These are phyloP conservation scores for Pseudisothecium myosuroides DNA, from an alignment of 225 moss, liverwort and hornwort genomes.

Conservation along the genomic window DNA sequence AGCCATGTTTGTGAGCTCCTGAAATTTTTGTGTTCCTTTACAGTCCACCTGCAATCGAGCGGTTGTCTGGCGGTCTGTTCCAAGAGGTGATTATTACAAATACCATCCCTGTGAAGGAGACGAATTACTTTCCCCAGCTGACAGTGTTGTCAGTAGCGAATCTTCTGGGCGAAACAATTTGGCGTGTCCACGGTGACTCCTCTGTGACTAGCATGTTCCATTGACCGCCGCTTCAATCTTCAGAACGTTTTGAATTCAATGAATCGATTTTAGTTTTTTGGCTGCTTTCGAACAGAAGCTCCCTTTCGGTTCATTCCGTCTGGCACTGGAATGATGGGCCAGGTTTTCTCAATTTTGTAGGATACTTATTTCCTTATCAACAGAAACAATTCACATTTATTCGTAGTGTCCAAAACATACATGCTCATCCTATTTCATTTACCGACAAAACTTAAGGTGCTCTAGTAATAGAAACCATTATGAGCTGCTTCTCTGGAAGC, in stretches of 20 bases:
- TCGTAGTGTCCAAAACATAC: not conserved
- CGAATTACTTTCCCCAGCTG: constrained; percentile 71
- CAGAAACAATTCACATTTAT: not conserved
- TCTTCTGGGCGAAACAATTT: constrained; percentile 89
- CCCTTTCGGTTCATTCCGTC: constrained; percentile 21
- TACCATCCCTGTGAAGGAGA: constrained; percentile 67
- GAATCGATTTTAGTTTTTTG: not conserved
- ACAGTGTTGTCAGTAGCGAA: constrained; percentile 86
- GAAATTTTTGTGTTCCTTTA: not conserved
- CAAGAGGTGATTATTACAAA: constrained; percentile 90
- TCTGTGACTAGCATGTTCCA: constrained; percentile 80
- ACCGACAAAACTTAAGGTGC: not conserved
- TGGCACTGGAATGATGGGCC: constrained; percentile 29
- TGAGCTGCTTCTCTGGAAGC: not conserved
- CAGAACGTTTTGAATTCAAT: not conserved
- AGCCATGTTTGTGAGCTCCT: not conserved
- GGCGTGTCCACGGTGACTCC: constrained; percentile 90
- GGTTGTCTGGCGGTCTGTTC: constrained; percentile 75
- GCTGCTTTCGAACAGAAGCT: constrained; percentile 23
- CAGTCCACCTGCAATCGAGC: constrained; percentile 90
- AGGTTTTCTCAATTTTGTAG: constrained; percentile 26
- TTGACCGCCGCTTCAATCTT: not conserved
- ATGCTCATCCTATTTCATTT: not conserved
- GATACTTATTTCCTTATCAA: constrained; percentile 1
- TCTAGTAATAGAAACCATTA: not conserved